Evolutionary conservation across 495 filamentous ascomycete species (phyloP).

Genomic region (Neurospora sp.): DNA sequence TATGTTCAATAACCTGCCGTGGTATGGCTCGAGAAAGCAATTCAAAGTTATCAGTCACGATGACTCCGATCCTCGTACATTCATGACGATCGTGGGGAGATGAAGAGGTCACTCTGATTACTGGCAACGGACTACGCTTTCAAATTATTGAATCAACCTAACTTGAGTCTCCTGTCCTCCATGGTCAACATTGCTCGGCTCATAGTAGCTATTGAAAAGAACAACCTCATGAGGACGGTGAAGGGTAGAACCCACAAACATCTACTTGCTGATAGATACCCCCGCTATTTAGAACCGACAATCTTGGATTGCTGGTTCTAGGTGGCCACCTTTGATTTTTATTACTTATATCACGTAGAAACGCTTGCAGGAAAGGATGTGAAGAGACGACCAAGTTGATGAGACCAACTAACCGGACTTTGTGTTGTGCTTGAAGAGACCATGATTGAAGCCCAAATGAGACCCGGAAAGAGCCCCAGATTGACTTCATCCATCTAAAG

Average conservation of each 20-base stretch:
- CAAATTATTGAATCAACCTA: neutral
- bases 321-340: too few relatives aligned
- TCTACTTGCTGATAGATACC: neutral
- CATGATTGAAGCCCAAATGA: neutral
- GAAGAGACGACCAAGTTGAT: neutral
- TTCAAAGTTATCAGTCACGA: neutral
- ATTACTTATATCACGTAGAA: neutral
- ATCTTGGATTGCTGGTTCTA: neutral
- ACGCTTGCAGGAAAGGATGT: neutral
- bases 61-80: neutral
- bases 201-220: neutral
- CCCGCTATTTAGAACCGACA: too few relatives aligned
- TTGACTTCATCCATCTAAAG: neutral
- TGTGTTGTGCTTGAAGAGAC: neutral
- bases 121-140: neutral
- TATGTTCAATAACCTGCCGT: neutral
- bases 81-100: neutral
- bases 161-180: neutral
- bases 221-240: neutral
- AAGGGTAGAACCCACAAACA: neutral
- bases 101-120: neutral
- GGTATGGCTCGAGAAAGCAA: neutral
- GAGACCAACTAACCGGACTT: neutral
- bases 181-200: neutral
- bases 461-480: neutral